These are phyloP conservation scores for Nematocida sp. DNA, from an alignment of 371 early-diverging fungal species.

Conservation along the genomic window DNA sequence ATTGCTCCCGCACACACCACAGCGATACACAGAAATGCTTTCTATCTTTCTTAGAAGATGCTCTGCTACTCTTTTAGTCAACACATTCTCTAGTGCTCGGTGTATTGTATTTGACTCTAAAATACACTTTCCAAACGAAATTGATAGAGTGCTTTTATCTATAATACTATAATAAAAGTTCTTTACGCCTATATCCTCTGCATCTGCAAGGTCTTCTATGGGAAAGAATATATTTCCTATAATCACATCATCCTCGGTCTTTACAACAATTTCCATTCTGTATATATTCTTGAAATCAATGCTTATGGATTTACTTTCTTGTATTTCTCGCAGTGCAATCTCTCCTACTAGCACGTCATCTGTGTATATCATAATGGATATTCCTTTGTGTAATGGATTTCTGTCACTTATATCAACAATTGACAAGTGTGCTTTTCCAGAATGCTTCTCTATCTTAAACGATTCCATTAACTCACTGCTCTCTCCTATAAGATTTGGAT, in stretches of 20 bases:
- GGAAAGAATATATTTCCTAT: constrained; percentile 63
- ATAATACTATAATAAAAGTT: constrained; percentile 49
- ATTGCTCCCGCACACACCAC: constrained; percentile 62
- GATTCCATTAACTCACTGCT: not conserved
- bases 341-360: constrained; percentile 12
- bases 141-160: constrained; percentile 47
- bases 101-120: constrained; percentile 35
- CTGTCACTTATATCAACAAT: not conserved
- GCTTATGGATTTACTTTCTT: constrained; percentile 6
- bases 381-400: constrained; percentile 47
- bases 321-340: not conserved
- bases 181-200: constrained; percentile 32
- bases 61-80: constrained; percentile 45
- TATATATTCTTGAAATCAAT: constrained; percentile 19
- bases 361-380: constrained; percentile 20
- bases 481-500: constrained; percentile 17
- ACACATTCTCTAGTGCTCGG: constrained; percentile 41
- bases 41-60: constrained; percentile 58
- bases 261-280: constrained; percentile 20
- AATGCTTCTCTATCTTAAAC: constrained; percentile 11
- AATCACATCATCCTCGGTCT: constrained; percentile 6
- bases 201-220: constrained; percentile 60
- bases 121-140: constrained; percentile 46
- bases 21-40: constrained; percentile 36
- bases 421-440: constrained; percentile 19